These are phyloP conservation scores for Penicillium griseofulvum DNA, from an alignment of 2,329 filamentous ascomycete genomes.

Conservation along the genomic window DNA sequence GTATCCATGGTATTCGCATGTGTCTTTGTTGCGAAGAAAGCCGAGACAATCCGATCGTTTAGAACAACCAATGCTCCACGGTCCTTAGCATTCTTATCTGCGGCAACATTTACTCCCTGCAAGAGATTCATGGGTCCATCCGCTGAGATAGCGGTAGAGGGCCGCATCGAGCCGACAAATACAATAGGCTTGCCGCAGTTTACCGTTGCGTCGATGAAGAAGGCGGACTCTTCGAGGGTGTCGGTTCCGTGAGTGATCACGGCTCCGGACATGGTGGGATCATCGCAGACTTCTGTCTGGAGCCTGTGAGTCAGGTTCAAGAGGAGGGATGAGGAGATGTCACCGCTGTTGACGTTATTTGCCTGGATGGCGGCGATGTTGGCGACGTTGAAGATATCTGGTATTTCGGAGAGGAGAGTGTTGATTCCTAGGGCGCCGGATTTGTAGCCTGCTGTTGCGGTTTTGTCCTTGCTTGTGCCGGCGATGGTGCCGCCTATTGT, in stretches of 20 bases:
- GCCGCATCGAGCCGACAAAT: constrained; percentile 62
- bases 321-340: constrained; percentile 25
- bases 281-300: constrained; percentile 6
- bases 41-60: constrained; percentile 60
- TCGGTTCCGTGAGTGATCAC: constrained; percentile 64
- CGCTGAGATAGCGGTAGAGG: constrained; percentile 60
- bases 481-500: constrained; percentile 26
- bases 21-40: constrained; percentile 61
- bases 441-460: constrained; percentile 28
- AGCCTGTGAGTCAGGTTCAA: constrained; percentile 23
- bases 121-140: constrained; percentile 64
- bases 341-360: constrained; percentile 27
- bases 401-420: constrained; percentile 25
- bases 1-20: constrained; percentile 63
- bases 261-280: constrained; percentile 9
- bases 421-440: constrained; percentile 25
- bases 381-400: constrained; percentile 26
- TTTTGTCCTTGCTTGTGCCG: constrained; percentile 24
- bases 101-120: constrained; percentile 58
- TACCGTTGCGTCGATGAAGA: constrained; percentile 60
- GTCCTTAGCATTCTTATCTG: constrained; percentile 43
- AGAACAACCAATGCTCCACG: constrained; percentile 60
- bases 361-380: constrained; percentile 30
- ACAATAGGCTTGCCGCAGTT: constrained; percentile 60
- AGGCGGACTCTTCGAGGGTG: constrained; percentile 62